Conservation (phyloP, 2,329 filamentous ascomycete genomes). For the Xylariaceae sp. region DNA sequence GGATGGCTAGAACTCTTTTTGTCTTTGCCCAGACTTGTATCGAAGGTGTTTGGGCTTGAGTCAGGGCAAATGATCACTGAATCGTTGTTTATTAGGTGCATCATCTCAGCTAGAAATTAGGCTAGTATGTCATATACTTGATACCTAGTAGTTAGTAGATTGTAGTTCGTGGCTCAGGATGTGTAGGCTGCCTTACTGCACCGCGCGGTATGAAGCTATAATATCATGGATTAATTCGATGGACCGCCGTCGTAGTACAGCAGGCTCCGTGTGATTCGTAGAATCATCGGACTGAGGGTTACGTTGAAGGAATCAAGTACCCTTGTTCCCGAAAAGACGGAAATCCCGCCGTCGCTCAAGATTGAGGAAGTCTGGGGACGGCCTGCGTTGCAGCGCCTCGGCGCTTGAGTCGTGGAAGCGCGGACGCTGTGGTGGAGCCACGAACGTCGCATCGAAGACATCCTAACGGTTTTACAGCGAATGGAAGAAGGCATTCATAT, state of each 20-base stretch:
- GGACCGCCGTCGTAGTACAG: constrained; percentile 9
- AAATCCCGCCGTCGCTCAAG: constrained; percentile 25
- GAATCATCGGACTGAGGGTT: constrained; percentile 10
- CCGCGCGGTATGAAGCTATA: not conserved
- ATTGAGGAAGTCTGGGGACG: constrained; percentile 23
- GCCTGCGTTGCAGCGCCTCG: constrained; percentile 13
- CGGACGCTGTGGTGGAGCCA: constrained; percentile 18
- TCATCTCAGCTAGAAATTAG: no score
- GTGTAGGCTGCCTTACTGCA: constrained; percentile 20
- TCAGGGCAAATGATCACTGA: constrained; percentile 17
- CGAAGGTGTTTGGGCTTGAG: constrained; percentile 3
- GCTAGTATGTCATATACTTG: no score
- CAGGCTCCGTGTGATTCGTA: constrained; percentile 9
- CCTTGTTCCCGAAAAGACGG: constrained; percentile 24
- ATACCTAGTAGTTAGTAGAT: constrained; percentile 2
- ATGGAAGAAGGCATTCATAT: constrained; percentile 9
- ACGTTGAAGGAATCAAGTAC: constrained; percentile 6
- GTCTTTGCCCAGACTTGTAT: not conserved
- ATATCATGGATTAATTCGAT: constrained; percentile 8
- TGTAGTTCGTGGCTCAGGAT: no score
- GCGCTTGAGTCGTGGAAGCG: constrained; percentile 19
- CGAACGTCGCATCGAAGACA: constrained; percentile 11
- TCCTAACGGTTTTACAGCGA: constrained; percentile 13
- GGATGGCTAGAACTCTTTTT: constrained; percentile 17
- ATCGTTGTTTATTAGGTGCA: constrained; percentile 10